A percentile compares a stretch with the other conserved stretches of the same genome.
These are phyloP conservation scores for Taphrina betulina DNA, from an alignment of 1,139 yeast species.

Conservation along the genomic window DNA sequence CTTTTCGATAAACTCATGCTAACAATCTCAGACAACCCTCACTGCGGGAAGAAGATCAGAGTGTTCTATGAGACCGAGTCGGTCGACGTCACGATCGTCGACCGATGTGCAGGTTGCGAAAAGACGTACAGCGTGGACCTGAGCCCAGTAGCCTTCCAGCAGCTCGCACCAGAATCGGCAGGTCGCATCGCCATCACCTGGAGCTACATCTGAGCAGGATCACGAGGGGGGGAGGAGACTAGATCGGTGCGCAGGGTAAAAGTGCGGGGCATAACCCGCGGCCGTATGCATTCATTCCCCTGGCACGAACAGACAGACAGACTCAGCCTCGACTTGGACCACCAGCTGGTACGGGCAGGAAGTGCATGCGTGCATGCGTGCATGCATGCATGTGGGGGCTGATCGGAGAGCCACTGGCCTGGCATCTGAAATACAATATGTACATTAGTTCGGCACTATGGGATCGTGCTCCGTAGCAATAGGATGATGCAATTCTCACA, in stretches of 20 bases:
- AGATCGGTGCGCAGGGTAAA: background rate
- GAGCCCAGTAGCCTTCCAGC: conserved; percentile 55
- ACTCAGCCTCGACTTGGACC: no score
- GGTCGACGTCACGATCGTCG: conserved; percentile 55
- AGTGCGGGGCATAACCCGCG: no score
- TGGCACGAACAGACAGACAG: no score
- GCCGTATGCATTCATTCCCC: no score
- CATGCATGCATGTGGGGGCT: no score
- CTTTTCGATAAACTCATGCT: background rate
- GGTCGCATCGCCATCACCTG: conserved; percentile 55
- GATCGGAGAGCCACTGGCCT: no score
- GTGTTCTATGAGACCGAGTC: conserved; percentile 50
- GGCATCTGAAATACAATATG: no score
- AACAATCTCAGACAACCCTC: conserved; percentile 43
- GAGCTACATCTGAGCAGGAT: conserved; percentile 44
- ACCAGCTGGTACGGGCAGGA: no score
- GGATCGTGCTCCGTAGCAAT: no score
- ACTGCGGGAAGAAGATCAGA: conserved; percentile 53
- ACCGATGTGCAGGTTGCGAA: conserved; percentile 56
- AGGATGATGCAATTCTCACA: no score
- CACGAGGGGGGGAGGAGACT: background rate
- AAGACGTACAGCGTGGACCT: conserved; percentile 51
- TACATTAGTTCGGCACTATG: no score
- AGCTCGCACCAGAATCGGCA: conserved; percentile 50
- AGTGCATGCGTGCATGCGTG: no score